Evolutionary conservation across 257 asterid genomes (phyloP).

Genomic region (Nicotiana benthamiana): DNA sequence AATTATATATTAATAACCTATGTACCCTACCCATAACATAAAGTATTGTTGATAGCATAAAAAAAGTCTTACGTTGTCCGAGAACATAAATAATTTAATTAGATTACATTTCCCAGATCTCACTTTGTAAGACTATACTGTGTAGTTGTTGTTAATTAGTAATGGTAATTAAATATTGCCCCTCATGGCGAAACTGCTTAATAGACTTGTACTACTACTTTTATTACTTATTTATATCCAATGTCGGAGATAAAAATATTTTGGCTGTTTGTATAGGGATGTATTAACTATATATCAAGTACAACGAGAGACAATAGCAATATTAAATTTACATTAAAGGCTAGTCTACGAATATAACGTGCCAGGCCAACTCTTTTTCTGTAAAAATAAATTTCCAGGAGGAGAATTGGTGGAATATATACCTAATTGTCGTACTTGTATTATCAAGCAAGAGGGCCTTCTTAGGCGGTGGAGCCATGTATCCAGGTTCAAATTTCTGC

Average conservation of each 20-base stretch:
- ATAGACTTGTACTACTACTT: neutral
- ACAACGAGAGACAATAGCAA: neutral
- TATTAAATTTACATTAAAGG: neutral
- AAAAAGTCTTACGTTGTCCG: neutral
- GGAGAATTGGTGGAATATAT: neutral
- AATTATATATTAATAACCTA: neutral
- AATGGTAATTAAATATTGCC: neutral
- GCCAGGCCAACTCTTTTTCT: neutral
- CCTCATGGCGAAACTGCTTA: neutral
- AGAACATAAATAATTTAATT: neutral
- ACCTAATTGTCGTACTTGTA: slow-evolving; percentile 60
- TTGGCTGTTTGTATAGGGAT: neutral
- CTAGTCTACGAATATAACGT: neutral
- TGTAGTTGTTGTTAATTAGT: too few species aligned
- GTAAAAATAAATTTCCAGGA: neutral
- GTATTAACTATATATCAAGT: neutral
- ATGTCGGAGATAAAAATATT: neutral
- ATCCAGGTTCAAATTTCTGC: slow-evolving; percentile 91
- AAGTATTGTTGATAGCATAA: too few species aligned
- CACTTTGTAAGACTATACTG: too few species aligned
- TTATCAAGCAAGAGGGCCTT: slow-evolving; percentile 34
- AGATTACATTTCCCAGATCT: too few species aligned
- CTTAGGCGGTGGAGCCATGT: slow-evolving; percentile 50
- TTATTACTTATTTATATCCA: neutral
- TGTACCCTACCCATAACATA: too few species aligned